Evolutionary conservation across 768 basidiomycete species (phyloP), one percentile per base, ranked within the genome.

Genomic region (Phylloporus arenicola): DNA sequence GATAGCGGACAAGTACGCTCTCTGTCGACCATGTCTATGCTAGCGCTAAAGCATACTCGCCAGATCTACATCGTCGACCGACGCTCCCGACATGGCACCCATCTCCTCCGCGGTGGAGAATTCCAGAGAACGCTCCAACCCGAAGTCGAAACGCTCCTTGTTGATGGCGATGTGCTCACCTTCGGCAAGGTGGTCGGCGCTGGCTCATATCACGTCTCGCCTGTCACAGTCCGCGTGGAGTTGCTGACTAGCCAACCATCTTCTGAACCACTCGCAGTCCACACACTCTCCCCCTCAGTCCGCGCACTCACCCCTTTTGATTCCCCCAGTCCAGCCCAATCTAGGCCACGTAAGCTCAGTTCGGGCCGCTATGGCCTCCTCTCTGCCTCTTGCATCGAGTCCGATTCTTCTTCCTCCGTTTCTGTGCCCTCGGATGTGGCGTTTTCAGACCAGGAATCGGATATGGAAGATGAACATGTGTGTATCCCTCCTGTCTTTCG

Each of bases 101-200:
- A 86, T 56, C 62, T 90, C 47, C 72, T 76, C 53, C 79, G 77
- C 56, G 65, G 71, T 33, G 77, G 74, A 29, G 83, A 86, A 43
- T 53, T 68, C 10, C 71, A 80, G 1, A 79, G 63, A 59, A 71
- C 62, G 52, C 69, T 90, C 19, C 68, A 70, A 40, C 72, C 83
- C 13, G 81, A 84, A 57, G 71, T 74, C 7, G 77, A 83, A 25
- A 77, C 74, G 29, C 61, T 72, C 34, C 79, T 91, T 42, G 60
- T 72, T 37, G 80, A 88, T 59, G 86, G 85, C 52, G 88, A 89
- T 61, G 64, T 79, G 29, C 57, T 91, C 51, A 89, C 86, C 2
- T 87, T 91, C 59, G 88, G 88, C 57, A 90, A 89, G 68, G 70
- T 75, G 6, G 88, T 91, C 1, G 83, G 81, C 33, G 77, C 78